phyloP scores from a whole-genome alignment of 2,329 filamentous ascomycete genomes.

The Alternaria triticina region DNA sequence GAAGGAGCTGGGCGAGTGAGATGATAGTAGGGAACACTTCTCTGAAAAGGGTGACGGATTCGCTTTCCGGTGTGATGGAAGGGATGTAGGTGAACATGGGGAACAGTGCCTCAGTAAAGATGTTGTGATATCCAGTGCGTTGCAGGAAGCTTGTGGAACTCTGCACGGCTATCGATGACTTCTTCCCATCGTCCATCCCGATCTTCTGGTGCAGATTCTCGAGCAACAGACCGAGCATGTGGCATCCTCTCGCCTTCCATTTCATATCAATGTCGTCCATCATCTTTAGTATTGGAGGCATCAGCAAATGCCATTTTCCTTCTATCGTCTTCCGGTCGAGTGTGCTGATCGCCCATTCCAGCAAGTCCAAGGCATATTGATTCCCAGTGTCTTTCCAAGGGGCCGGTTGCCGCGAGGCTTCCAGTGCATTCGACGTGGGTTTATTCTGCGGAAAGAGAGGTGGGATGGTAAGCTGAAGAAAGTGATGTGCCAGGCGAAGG shows the following conservation, averaged over 20 bases:
- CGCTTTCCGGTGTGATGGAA: slow-evolving; percentile 73
- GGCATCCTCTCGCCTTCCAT: slow-evolving; percentile 64
- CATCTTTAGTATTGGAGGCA: slow-evolving; percentile 73
- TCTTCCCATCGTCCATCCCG: not conserved
- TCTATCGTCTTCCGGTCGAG: slow-evolving; percentile 58
- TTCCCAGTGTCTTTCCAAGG: slow-evolving; percentile 64
- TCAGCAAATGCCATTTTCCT: slow-evolving; percentile 70
- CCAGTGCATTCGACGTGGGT: slow-evolving; percentile 53
- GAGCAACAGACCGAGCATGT: slow-evolving; percentile 63
- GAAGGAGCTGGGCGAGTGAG: slow-evolving; percentile 52
- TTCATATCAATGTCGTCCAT: slow-evolving; percentile 66
- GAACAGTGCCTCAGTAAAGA: slow-evolving; percentile 73
- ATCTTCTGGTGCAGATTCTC: slow-evolving; percentile 33
- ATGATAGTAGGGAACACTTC: slow-evolving; percentile 72
- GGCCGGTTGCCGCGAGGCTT: slow-evolving; percentile 61
- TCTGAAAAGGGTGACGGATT: slow-evolving; percentile 69
- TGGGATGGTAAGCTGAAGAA: slow-evolving; percentile 69
- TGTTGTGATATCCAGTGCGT: slow-evolving; percentile 62
- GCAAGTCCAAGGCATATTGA: slow-evolving; percentile 60
- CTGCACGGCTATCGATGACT: slow-evolving; percentile 24
- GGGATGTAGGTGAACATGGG: slow-evolving; percentile 80
- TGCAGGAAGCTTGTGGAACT: slow-evolving; percentile 60
- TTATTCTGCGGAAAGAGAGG: slow-evolving; percentile 64
- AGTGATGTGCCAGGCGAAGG: slow-evolving; percentile 56
- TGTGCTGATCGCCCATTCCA: slow-evolving; percentile 66